A percentile compares a stretch with the other conserved stretches of the same genome.
Evolutionary conservation across 2,329 filamentous ascomycete species (phyloP).

Genomic region (Arachnomyces sp.): DNA sequence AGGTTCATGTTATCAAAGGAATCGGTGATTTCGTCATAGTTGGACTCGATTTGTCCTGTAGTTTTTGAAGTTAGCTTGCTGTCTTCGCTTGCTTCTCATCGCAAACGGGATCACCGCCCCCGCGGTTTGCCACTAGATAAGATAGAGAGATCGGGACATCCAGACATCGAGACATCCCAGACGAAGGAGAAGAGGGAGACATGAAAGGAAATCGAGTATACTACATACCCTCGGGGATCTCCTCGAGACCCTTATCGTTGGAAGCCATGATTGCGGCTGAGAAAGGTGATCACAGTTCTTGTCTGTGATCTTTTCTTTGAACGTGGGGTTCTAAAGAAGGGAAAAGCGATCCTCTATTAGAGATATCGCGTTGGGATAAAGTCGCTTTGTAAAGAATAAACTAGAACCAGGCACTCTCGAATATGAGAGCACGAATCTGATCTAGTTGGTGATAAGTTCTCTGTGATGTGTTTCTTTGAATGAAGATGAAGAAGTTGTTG

Average conservation of each 20-base stretch:
- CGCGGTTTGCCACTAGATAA: background rate
- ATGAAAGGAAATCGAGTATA: constrained; percentile 2
- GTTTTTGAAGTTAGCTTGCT: constrained; percentile 6
- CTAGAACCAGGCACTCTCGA: constrained; percentile 30
- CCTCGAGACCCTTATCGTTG: constrained; percentile 93
- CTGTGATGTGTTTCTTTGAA: constrained; percentile 3
- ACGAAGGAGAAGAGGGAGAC: constrained; percentile 6
- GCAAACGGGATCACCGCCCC: constrained; percentile 11
- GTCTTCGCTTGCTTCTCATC: background rate
- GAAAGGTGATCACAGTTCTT: constrained; percentile 60
- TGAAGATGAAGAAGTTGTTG: constrained; percentile 6
- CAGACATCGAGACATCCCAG: no score
- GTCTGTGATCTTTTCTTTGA: constrained; percentile 59
- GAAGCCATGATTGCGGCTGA: constrained; percentile 88
- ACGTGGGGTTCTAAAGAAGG: constrained; percentile 12
- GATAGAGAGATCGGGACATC: background rate
- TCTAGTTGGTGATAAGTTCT: constrained; percentile 17
- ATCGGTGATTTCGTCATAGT: constrained; percentile 99
- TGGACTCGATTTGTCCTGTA: constrained; percentile 97
- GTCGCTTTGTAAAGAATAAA: constrained; percentile 12
- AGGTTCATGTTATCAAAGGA: constrained; percentile 98
- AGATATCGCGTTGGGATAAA: constrained; percentile 13
- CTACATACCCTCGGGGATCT: constrained; percentile 84
- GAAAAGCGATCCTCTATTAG: constrained; percentile 21
- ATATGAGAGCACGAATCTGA: constrained; percentile 23